Evolutionary conservation across 2,329 filamentous ascomycete genomes (phyloP), one percentile per base, ranked within the genome.

Genomic region (Diaporthe batatas): DNA sequence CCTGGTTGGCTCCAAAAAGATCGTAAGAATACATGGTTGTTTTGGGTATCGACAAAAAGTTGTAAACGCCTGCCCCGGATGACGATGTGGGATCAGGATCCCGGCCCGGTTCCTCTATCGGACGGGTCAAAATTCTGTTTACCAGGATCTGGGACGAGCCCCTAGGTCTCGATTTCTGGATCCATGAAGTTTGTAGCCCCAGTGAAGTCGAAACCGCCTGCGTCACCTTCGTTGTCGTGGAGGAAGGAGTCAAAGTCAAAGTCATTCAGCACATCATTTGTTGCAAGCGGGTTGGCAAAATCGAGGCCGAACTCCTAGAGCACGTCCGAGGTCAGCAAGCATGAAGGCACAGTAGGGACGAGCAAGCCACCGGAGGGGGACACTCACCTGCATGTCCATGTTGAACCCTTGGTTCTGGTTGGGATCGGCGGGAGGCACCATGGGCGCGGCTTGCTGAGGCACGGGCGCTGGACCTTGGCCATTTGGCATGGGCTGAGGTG

Each of bases 161-260:
- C 23, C 68, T 73, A 74, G 49, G 73, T 74, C 68, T 74, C 86
- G 78, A 92, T 91, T 71, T 86, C 77, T 53, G 84, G 84, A 73
- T 91, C 88, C 83, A 91, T 87, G n/a, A 82, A 79, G 78, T 90
- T 90, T 58, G 82, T 80, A 32, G 83, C 82, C 21, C 84, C 80
- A 74, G 83, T 83, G 77, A 92, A 91, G 80, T 89, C 88, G 75
- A 91, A 92, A 6, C 78, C 80, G 55, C 82, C 80, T 54, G 83
- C 83, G 53, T 85, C 86, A 44, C 81, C 84, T 59, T 87, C 87
- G 73, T 87, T 86, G 71, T 88, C 86, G 75, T 92, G 89, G 10
- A 92, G 82, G 83, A 92, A 92, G 1, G 90, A 91, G 80, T 92
- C 91, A 76, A 92, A 89, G 76, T 92, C 91, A 77, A 92, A 92